These are phyloP conservation scores for Kernera saxatilis DNA, from an alignment of 345 rosid species.

Conservation along the genomic window DNA sequence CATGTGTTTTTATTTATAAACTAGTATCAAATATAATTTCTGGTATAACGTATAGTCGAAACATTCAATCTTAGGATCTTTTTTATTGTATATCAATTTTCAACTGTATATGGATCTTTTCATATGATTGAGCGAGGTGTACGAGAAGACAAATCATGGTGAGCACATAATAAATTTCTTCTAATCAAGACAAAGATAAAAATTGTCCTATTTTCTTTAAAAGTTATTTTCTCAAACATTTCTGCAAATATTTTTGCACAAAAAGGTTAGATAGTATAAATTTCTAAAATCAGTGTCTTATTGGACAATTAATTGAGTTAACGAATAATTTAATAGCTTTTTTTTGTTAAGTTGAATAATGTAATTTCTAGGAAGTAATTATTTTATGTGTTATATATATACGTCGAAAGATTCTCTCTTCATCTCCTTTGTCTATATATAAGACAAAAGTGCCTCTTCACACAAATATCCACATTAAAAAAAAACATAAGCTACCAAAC, in stretches of 20 bases:
- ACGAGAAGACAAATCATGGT: neutral
- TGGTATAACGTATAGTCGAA: too few relatives aligned
- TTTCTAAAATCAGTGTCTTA: too few relatives aligned
- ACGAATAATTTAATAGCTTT: neutral
- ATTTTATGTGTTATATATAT: neutral
- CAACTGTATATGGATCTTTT: neutral
- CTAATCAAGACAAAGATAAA: too few relatives aligned
- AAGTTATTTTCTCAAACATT: too few relatives aligned
- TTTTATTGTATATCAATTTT: neutral
- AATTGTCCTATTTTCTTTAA: too few relatives aligned
- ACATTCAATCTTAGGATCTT: neutral
- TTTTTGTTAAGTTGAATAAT: too few relatives aligned
- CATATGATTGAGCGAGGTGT: neutral
- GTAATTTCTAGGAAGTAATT: neutral
- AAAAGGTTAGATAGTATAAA: too few relatives aligned
- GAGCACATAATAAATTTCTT: neutral
- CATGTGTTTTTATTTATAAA: neutral
- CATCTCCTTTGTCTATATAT: conserved; percentile 16
- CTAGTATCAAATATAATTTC: too few relatives aligned
- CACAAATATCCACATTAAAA: neutral
- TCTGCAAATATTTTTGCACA: too few relatives aligned
- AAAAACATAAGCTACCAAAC: neutral
- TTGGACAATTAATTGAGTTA: too few relatives aligned
- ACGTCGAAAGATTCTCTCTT: neutral
- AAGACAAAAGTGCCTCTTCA: conserved; percentile 15